Percentiles rank a stretch among this genome's conserved stretches.
Conservation (phyloP, 257 asterid genomes). For the Solanum appendiculatum region DNA sequence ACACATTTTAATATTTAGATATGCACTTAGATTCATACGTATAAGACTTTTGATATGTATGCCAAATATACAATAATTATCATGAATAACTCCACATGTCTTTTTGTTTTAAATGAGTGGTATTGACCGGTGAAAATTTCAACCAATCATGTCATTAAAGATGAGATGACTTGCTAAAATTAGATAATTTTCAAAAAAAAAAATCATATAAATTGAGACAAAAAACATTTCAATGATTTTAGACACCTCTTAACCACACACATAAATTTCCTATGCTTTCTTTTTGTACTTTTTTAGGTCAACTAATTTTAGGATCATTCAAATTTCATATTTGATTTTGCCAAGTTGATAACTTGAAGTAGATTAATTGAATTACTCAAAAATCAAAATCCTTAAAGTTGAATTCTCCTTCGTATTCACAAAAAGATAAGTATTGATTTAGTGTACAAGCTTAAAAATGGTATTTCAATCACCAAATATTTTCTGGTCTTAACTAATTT, state of each 20-base stretch:
- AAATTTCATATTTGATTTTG: background rate
- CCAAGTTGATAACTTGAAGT: background rate
- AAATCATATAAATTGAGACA: background rate
- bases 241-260: background rate
- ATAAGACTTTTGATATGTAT: background rate
- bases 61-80: background rate
- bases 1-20: too few species aligned
- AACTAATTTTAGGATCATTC: background rate
- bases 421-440: background rate
- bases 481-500: background rate
- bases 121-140: background rate
- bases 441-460: background rate
- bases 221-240: rapidly evolving
- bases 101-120: background rate
- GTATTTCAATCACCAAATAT: background rate
- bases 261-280: background rate
- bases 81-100: background rate
- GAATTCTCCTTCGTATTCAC: background rate
- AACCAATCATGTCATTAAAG: background rate
- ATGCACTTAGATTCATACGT: rapidly evolving
- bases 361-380: background rate
- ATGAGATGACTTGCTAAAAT: background rate
- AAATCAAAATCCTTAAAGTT: background rate
- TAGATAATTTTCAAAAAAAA: background rate
- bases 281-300: background rate